Base-by-base conservation (phyloP, 805 yeast genomes). In the Starmerella etchellsii region DNA sequence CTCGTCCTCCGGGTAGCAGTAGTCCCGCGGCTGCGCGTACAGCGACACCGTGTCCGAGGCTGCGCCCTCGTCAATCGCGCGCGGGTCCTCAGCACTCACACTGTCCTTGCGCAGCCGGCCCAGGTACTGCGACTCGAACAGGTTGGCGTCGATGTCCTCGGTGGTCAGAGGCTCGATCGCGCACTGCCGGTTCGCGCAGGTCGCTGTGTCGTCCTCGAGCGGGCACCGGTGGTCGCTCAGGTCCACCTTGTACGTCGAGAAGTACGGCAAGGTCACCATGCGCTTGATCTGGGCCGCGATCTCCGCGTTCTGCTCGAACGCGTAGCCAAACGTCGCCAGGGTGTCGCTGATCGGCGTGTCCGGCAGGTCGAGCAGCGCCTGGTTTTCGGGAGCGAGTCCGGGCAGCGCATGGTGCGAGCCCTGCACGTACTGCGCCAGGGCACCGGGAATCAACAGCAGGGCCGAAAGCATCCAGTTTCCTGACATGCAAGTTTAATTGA, bases 131-230 rank as follows among this genome's bases (percentile, higher is more conserved):
- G 91, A 82, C 49, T 76, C 73, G 75, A 85, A 77, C 36, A 48
- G 33, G 35, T 70, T 71, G 39, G 75, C 84, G 2, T 84, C 81
- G 31, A 78, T 59, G 69, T 79, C 80, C 50, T 79, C 81, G 37
- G 76, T 82, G 25, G 41, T 37, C 11, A 81, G 71, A 2, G 83
- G 73, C 57, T 85, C 94, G 31, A 85, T 94, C 1, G 95, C 93
- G 62, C 96, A 85, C 41, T 83, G 78, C 48, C 82, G 70, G 54
- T 84, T 82, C 46, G 85, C 81, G 58, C 96, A 85, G 54, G 81
- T 75, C 32, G 87, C 93, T 36, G 69, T 69, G 54, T 67, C 74
- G 49, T 74, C 74, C 85, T 83, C 81, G 58, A 81, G 85, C 22
- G 94, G 88, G 60, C 99, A 85, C 70, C 78, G 52, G 11, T 54